Percentiles rank a stretch among this genome's conserved stretches.
phyloP scores from a whole-genome alignment of 306 rosid genomes.

The Vicia villosa region DNA sequence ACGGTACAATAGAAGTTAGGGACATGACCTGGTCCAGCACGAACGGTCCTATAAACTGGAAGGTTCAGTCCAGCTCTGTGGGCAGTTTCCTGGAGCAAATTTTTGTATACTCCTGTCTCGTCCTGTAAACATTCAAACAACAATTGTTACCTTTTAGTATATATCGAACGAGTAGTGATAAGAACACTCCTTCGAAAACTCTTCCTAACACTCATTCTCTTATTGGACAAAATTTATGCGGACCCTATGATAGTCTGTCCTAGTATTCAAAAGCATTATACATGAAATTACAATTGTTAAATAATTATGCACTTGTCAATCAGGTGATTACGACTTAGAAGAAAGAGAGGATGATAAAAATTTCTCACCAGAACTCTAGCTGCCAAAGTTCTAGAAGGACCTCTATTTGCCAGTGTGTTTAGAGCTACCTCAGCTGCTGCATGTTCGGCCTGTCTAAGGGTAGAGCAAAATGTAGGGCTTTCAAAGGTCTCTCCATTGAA shows the following conservation, averaged over 20 bases:
- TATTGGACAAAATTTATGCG: background rate
- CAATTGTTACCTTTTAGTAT: background rate
- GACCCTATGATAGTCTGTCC: background rate
- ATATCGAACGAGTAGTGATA: background rate
- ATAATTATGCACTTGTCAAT: background rate
- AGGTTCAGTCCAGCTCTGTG: slow-evolving; percentile 85
- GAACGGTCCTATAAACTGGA: slow-evolving; percentile 70
- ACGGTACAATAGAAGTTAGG: slow-evolving; percentile 69
- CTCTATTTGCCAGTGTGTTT: slow-evolving; percentile 64
- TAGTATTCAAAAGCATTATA: slow-evolving; percentile 3
- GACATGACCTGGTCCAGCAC: slow-evolving; percentile 70
- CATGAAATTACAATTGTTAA: background rate
- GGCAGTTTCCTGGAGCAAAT: slow-evolving; percentile 89
- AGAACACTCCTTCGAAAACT: background rate
- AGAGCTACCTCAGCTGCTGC: slow-evolving; percentile 88
- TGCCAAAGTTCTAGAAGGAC: slow-evolving; percentile 79
- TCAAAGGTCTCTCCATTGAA: slow-evolving; percentile 81
- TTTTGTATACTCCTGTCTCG: slow-evolving; percentile 85
- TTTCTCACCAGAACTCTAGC: slow-evolving; percentile 81
- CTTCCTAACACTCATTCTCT: background rate
- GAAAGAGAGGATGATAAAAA: slow-evolving; percentile 3
- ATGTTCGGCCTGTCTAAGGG: slow-evolving; percentile 87
- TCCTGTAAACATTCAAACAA: slow-evolving; percentile 47
- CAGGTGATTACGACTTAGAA: background rate
- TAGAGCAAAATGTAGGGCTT: slow-evolving; percentile 76